Conservation (phyloP, 1,139 yeast genomes). For the Nematodospora anomalae region DNA sequence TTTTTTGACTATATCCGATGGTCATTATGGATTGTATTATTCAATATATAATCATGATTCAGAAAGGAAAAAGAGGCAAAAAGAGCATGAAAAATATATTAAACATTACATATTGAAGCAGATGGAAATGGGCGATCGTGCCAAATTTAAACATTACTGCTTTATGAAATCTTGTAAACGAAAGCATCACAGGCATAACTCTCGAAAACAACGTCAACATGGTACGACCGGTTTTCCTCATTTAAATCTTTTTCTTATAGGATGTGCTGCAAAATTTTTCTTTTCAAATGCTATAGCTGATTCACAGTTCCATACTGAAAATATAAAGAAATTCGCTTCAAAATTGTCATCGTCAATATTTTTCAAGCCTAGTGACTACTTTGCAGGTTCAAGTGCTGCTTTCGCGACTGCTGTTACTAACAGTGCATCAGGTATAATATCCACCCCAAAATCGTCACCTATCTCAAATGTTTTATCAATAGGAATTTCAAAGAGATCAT, state of each 20-base stretch:
- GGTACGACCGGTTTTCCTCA: conserved; percentile 4
- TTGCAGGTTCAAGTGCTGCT: conserved; percentile 1
- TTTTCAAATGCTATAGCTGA: conserved; percentile 14
- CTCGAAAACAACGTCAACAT: background rate
- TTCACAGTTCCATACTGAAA: conserved; percentile 11
- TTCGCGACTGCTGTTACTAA: conserved; percentile 3
- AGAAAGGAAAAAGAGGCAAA: conserved; percentile 12
- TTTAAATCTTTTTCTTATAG: conserved; percentile 12
- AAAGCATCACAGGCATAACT: conserved; percentile 1
- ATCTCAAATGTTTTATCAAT: conserved; percentile 7
- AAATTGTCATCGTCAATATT: conserved; percentile 11
- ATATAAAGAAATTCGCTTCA: conserved; percentile 11
- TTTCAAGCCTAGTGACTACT: conserved; percentile 7
- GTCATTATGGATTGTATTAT: conserved; percentile 48
- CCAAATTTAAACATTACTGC: conserved; percentile 5
- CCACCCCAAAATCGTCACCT: conserved; percentile 1
- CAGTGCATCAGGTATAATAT: background rate
- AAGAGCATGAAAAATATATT: conserved; percentile 14
- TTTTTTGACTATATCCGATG: conserved; percentile 36
- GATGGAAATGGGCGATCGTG: conserved; percentile 13
- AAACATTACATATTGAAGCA: conserved; percentile 13
- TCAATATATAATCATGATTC: conserved; percentile 42
- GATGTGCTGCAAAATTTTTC: conserved; percentile 14
- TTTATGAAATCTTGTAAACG: conserved; percentile 1
- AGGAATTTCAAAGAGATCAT: conserved; percentile 10